Base-by-base conservation (phyloP, 148 eudicot species). In the Mesembryanthemum crystallinum region DNA sequence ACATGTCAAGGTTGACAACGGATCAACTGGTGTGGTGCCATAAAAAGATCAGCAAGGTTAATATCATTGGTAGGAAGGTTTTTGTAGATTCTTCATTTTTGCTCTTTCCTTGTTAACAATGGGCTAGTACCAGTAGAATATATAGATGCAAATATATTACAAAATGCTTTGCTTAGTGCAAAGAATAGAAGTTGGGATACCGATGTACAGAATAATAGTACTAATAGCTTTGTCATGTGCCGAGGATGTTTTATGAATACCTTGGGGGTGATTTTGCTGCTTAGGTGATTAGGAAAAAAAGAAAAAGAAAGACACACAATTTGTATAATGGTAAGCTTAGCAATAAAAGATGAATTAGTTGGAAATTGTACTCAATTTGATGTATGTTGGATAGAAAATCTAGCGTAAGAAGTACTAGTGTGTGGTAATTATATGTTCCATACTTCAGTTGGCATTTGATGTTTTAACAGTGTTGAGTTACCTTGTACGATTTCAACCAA, bases 21-120 rank as follows among this genome's bases (percentile, higher is more conserved):
- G 92, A 92, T 77, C 98, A 90, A 67, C 79, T 92, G 29, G 37
- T 82, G 7, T 95, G 98, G 98, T 92, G 94, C 69, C 88, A 86
- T 70, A 89, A 79, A 73, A 95, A 92, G 52, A 74, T 95, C 25
- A 81, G 82, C 76, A 85, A 79, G 78, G 79, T 89, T 25, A 85
- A 73, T 15, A 73, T 92, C 39, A 55, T 82, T 9, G 83, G 82
- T 17, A 86, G 89, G 76, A 88, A 87, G 70, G 78, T 90, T 64
- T 82, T 75, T 62, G 59, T 88, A n/a, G 98, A 92, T 28, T 80
- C 90, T 6, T 84, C 88, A 3, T 90, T 95, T 88, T 83, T 79
- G 82, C 90, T 89, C 63, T 95, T 92, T 49, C 97, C 97, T 29
- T 85, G 89, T 77, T 92, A 75, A 39, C 5, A 13, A 28, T 13